Evolutionary conservation across 192 early-diverging fungal genomes (phyloP).

Genomic region (Diversispora eburnea): DNA sequence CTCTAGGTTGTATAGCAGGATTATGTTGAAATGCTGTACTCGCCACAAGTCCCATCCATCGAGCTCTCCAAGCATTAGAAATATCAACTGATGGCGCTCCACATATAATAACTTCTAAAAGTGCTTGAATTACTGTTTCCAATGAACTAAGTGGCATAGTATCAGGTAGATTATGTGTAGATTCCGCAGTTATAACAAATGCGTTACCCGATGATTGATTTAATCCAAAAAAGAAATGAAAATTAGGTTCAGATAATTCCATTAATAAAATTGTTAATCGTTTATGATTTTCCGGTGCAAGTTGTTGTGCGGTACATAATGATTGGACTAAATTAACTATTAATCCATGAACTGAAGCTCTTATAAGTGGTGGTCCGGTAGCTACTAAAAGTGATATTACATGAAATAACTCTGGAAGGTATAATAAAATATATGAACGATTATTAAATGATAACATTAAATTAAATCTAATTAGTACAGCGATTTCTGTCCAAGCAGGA

Average conservation of each 20-base stretch:
- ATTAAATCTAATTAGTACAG: constrained; percentile 82
- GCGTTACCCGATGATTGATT: constrained; percentile 61
- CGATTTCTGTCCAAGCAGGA: constrained; percentile 86
- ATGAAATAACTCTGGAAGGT: constrained; percentile 83
- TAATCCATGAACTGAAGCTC: constrained; percentile 84
- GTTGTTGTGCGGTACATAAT: constrained; percentile 58
- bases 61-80: constrained; percentile 76
- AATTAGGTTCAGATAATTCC: constrained; percentile 80
- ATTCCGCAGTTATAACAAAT: constrained; percentile 57
- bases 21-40: constrained; percentile 93
- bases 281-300: constrained; percentile 51
- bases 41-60: constrained; percentile 90
- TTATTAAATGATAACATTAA: constrained; percentile 90
- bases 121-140: constrained; percentile 54
- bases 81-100: constrained; percentile 68
- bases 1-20: constrained; percentile 89
- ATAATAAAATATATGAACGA: constrained; percentile 59
- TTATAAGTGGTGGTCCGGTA: constrained; percentile 77
- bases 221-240: constrained; percentile 73
- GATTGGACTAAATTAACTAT: constrained; percentile 89
- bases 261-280: constrained; percentile 60
- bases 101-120: constrained; percentile 61
- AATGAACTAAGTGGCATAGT: constrained; percentile 48
- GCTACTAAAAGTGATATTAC: constrained; percentile 81
- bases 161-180: constrained; percentile 48